A percentile compares a stretch with the other conserved stretches of the same genome.
These are phyloP conservation scores for Talaromyces rugulosus DNA, from an alignment of 2,329 filamentous ascomycete species.

Conservation along the genomic window DNA sequence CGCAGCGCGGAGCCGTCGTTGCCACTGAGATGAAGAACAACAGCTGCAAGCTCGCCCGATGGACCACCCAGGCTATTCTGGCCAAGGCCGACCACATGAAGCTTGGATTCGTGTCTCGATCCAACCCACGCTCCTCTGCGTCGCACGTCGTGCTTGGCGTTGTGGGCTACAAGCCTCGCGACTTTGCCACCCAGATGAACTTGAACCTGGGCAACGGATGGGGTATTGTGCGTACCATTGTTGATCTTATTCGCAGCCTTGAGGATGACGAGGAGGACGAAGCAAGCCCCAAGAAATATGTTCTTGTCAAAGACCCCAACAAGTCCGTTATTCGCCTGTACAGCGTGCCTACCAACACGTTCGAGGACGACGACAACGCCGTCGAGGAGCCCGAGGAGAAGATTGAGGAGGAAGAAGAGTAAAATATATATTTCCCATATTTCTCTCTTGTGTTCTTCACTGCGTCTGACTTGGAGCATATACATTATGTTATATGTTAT, in stretches of 20 bases:
- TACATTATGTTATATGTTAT: not conserved
- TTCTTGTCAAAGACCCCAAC: slow-evolving; percentile 82
- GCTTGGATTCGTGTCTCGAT: slow-evolving; percentile 93
- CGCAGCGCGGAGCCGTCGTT: slow-evolving; percentile 92
- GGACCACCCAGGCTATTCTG: slow-evolving; percentile 95
- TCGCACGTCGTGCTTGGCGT: slow-evolving; percentile 95
- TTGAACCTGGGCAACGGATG: slow-evolving; percentile 93
- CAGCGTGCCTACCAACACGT: slow-evolving; percentile 78
- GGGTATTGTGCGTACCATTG: slow-evolving; percentile 97
- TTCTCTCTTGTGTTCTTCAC: not conserved
- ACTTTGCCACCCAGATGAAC: slow-evolving; percentile 98
- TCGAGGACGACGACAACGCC: slow-evolving; percentile 77
- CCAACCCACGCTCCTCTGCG: slow-evolving; percentile 86
- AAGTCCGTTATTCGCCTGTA: slow-evolving; percentile 93
- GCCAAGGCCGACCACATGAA: slow-evolving; percentile 99
- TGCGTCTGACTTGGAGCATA: not conserved
- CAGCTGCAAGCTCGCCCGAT: slow-evolving; percentile 94
- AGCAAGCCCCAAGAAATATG: slow-evolving; percentile 44
- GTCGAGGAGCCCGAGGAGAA: slow-evolving; percentile 53
- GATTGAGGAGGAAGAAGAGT: slow-evolving; percentile 52
- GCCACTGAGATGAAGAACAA: slow-evolving; percentile 99
- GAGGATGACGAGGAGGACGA: slow-evolving; percentile 34
- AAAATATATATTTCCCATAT: slow-evolving; percentile 12
- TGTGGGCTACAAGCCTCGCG: slow-evolving; percentile 93
- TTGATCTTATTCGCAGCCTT: slow-evolving; percentile 63